Evolutionary conservation across 257 asterid genomes (phyloP).

Genomic region (Fraxinus anomala): DNA sequence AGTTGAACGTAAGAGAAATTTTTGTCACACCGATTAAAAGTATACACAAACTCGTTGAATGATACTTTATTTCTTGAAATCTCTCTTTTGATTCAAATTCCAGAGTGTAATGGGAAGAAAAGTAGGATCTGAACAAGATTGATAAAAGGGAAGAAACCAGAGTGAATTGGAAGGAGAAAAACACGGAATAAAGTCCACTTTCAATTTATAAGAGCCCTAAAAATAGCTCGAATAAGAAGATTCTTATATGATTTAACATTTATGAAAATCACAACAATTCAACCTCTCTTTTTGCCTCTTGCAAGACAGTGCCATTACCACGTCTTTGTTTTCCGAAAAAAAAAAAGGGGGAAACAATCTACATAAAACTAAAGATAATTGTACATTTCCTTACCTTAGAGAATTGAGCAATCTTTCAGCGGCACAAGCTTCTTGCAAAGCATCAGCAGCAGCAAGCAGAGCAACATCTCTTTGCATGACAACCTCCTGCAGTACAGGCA

Average conservation of each 20-base stretch:
- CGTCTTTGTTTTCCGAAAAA: neutral
- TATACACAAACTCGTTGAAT: neutral
- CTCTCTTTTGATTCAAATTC: neutral
- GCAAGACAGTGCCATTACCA: neutral
- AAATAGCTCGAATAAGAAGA: neutral
- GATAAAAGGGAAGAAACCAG: neutral
- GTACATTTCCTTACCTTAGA: constrained; percentile 49
- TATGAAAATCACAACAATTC: neutral
- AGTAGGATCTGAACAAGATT: neutral
- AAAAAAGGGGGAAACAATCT: neutral
- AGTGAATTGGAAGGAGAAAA: neutral
- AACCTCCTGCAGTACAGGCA: constrained; percentile 50
- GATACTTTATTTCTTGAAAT: neutral
- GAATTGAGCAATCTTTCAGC: constrained; percentile 77
- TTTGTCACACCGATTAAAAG: neutral
- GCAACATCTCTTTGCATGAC: constrained; percentile 61
- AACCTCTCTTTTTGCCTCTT: neutral
- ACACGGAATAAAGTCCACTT: neutral
- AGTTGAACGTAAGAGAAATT: neutral
- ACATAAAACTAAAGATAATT: neutral
- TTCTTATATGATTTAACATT: neutral
- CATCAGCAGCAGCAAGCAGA: constrained; percentile 64
- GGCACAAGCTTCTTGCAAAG: constrained; percentile 79
- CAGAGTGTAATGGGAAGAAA: neutral
- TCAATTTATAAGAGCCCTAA: neutral